phyloP scores from a whole-genome alignment of 768 basidiomycete genomes.

The Auricularia heimuer region DNA sequence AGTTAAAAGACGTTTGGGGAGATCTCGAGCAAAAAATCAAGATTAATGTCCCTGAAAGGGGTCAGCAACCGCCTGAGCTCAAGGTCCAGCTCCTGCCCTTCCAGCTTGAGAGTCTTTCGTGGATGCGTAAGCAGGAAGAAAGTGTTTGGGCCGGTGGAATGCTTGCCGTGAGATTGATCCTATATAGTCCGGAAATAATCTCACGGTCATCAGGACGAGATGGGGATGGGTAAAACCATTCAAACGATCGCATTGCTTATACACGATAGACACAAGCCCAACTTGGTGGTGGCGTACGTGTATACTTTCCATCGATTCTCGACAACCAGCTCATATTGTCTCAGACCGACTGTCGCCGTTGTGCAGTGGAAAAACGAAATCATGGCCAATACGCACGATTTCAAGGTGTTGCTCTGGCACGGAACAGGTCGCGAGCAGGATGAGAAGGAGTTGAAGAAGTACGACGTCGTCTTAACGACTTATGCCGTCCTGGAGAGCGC shows the following conservation, averaged over 20 bases:
- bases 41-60: slow-evolving; percentile 54
- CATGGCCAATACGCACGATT: slow-evolving; percentile 66
- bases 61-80: slow-evolving; percentile 71
- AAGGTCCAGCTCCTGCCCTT: slow-evolving; percentile 86
- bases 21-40: slow-evolving; percentile 59
- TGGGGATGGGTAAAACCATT: slow-evolving; percentile 97
- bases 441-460: slow-evolving; percentile 60
- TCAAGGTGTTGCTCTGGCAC: slow-evolving; percentile 91
- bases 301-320: slow-evolving; percentile 9
- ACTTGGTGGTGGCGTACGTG: slow-evolving; percentile 81
- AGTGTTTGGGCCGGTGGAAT: slow-evolving; percentile 85
- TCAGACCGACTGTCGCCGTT: slow-evolving; percentile 42
- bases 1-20: slow-evolving; percentile 80
- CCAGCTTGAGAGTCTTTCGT: slow-evolving; percentile 87
- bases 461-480: slow-evolving; percentile 82
- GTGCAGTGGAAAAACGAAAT: slow-evolving; percentile 95
- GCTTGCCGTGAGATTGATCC: slow-evolving; percentile 56
- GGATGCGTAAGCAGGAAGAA: slow-evolving; percentile 93
- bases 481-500: slow-evolving; percentile 86
- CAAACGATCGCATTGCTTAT: slow-evolving; percentile 89
- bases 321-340: background rate
- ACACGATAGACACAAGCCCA: slow-evolving; percentile 67
- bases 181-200: background rate
- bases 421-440: slow-evolving; percentile 65
- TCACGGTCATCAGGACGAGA: slow-evolving; percentile 56